A percentile compares a stretch with the other conserved stretches of the same genome.
Conservation (phyloP, 768 basidiomycete species). For the Kwoniella bestiolae region DNA sequence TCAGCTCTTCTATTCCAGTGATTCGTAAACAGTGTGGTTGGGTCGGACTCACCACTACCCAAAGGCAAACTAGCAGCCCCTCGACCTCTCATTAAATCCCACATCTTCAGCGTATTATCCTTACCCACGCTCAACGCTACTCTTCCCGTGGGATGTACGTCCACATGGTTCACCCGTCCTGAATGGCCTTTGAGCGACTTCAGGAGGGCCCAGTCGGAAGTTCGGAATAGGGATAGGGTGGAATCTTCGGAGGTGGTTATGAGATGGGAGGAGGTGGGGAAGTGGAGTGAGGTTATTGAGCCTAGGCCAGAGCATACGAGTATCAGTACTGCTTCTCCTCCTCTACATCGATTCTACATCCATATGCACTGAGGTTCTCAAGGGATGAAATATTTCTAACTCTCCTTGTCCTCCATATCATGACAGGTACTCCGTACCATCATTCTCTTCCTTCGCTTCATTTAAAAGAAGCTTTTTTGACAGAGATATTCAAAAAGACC, state of each 20-base stretch:
- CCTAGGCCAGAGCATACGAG: constrained; percentile 62
- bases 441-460: too few relatives aligned
- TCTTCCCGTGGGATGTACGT: constrained; percentile 90
- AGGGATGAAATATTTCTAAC: too few relatives aligned
- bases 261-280: constrained; percentile 86
- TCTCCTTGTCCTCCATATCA: too few relatives aligned
- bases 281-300: constrained; percentile 84
- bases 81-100: constrained; percentile 96
- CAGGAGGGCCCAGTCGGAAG: constrained; percentile 90
- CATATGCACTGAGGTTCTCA: too few relatives aligned
- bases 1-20: neutral
- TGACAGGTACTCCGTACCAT: too few relatives aligned
- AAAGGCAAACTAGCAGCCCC: constrained; percentile 86
- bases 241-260: constrained; percentile 92
- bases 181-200: constrained; percentile 90
- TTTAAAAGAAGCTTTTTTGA: neutral
- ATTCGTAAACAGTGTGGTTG: neutral
- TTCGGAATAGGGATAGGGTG: constrained; percentile 83
- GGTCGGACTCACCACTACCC: constrained; percentile 71
- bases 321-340: too few relatives aligned
- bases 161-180: constrained; percentile 84
- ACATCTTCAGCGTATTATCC: constrained; percentile 90
- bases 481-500: neutral
- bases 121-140: constrained; percentile 88
- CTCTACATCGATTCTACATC: too few relatives aligned